Evolutionary conservation across 148 eudicot genomes (phyloP).

Genomic region (Pouteria glomerata): DNA sequence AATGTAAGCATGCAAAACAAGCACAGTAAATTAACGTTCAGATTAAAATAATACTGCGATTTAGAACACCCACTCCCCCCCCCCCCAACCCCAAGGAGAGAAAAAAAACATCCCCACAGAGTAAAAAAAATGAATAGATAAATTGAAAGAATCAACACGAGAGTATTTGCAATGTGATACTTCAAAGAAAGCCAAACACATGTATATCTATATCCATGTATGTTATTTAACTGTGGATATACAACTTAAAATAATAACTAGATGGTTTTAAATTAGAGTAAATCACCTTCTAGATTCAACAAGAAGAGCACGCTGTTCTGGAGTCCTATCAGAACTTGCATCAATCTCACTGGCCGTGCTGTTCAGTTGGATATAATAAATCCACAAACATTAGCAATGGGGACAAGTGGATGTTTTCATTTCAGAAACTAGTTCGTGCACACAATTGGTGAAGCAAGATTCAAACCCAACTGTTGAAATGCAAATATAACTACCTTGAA

Average conservation of each 20-base stretch:
- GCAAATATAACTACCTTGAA: slow-evolving; percentile 35
- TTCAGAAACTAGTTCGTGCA: background rate
- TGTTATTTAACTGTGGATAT: too few relatives aligned
- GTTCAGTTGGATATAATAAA: slow-evolving; percentile 24
- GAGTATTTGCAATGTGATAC: background rate
- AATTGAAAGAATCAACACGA: background rate
- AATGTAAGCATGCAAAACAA: background rate
- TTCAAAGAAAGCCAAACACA: background rate
- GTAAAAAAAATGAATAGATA: background rate
- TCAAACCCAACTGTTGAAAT: background rate
- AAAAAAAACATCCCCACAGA: background rate
- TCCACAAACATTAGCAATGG: background rate
- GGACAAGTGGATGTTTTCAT: background rate
- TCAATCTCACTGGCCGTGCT: slow-evolving; percentile 47
- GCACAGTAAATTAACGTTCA: background rate
- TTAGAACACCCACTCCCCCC: background rate
- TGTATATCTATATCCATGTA: background rate
- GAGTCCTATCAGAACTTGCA: slow-evolving; percentile 39
- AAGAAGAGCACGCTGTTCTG: slow-evolving; percentile 71
- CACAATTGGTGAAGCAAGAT: background rate
- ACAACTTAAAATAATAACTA: too few relatives aligned
- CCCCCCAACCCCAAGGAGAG: background rate
- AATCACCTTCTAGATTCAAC: slow-evolving; percentile 73
- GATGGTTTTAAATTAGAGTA: too few relatives aligned
- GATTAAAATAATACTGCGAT: background rate